Percentiles rank a stretch among this genome's conserved stretches.
These are phyloP conservation scores for Ballota nigra DNA, from an alignment of 257 asterid species.

Conservation along the genomic window DNA sequence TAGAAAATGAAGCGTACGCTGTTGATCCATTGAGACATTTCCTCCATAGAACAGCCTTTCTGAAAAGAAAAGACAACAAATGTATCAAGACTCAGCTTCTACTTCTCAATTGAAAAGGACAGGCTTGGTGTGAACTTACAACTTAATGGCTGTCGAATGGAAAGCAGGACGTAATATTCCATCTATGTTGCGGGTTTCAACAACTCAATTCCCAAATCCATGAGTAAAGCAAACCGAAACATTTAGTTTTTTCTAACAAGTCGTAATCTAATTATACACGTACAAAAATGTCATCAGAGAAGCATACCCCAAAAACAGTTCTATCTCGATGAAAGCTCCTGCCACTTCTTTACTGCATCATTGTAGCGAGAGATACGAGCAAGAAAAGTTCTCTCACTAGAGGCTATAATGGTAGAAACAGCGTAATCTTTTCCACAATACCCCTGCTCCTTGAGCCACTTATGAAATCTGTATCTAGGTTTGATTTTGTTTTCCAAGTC, in stretches of 20 bases:
- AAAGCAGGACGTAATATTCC: too few species aligned
- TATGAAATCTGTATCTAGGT: conserved; percentile 56
- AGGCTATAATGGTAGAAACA: conserved; percentile 51
- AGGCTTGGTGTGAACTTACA: neutral
- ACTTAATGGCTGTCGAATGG: neutral
- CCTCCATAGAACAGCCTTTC: neutral
- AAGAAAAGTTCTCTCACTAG: conserved; percentile 51
- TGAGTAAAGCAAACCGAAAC: neutral
- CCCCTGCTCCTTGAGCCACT: conserved; percentile 54
- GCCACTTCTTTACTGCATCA: conserved; percentile 47
- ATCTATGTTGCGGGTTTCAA: neutral
- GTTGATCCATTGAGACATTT: neutral
- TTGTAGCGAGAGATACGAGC: conserved; percentile 47
- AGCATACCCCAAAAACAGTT: neutral
- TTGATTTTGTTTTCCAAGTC: conserved; percentile 60
- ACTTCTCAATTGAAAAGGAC: neutral
- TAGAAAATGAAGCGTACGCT: neutral
- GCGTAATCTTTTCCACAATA: conserved; percentile 39
- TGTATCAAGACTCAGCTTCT: neutral
- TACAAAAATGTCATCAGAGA: neutral
- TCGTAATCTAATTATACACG: neutral
- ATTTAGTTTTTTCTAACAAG: neutral
- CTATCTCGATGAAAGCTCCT: conserved; percentile 26
- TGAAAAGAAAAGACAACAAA: neutral
- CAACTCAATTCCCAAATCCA: neutral